Evolutionary conservation across 2,329 filamentous ascomycete species (phyloP).

Genomic region (Paecilomyces sp.): DNA sequence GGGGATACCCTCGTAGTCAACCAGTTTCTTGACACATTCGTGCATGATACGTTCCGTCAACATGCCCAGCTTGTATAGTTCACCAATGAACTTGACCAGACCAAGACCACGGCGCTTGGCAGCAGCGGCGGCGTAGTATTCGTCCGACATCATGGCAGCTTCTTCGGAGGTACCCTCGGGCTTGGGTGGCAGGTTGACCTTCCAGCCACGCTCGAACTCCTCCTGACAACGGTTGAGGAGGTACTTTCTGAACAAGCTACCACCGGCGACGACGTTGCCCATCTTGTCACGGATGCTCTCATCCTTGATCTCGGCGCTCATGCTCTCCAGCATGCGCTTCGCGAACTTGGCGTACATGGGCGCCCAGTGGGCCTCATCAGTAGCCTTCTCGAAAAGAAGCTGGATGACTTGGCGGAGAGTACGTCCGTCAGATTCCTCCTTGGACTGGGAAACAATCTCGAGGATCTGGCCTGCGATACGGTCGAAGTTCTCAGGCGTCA

Average conservation of each 20-base stretch:
- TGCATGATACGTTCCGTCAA: conserved; percentile 99
- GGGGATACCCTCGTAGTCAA: conserved; percentile 87
- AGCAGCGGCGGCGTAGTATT: conserved; percentile 90
- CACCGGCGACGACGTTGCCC: conserved; percentile 81
- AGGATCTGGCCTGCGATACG: conserved; percentile 92
- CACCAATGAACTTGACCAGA: conserved; percentile 98
- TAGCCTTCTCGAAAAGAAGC: conserved; percentile 98
- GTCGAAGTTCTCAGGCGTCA: conserved; percentile 99
- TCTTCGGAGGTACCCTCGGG: conserved; percentile 67
- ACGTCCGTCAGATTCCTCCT: conserved; percentile 88
- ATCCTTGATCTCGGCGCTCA: conserved; percentile 91
- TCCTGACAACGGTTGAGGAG: conserved; percentile 97
- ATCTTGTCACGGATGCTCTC: conserved; percentile 89
- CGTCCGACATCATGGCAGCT: conserved; percentile 79
- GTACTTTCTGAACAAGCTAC: conserved; percentile 95
- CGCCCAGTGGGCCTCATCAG: conserved; percentile 96
- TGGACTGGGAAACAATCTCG: conserved; percentile 85
- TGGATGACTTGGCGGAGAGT: conserved; percentile 97
- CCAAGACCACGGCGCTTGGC: conserved; percentile 95
- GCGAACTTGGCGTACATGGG: conserved; percentile 99
- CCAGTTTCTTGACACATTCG: conserved; percentile 93
- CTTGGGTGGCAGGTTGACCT: conserved; percentile 72
- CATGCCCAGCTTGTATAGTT: conserved; percentile 98
- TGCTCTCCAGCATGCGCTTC: conserved; percentile 90
- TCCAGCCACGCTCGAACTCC: conserved; percentile 98